A percentile compares a stretch with the other conserved stretches of the same genome.
Evolutionary conservation across 306 rosid species (phyloP).

Genomic region (Ochetophila trinervis): DNA sequence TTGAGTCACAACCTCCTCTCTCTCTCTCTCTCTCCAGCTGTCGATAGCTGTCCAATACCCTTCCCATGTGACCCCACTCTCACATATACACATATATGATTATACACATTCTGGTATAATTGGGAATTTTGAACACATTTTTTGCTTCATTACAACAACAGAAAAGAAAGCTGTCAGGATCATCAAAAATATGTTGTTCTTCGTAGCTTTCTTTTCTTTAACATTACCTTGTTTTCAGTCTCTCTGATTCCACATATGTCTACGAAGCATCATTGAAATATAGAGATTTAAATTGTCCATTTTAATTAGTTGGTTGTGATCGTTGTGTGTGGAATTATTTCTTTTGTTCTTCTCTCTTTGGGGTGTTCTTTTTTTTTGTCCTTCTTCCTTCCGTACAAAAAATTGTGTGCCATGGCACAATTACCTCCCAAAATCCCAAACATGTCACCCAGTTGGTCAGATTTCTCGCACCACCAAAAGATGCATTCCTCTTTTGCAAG

Average conservation of each 20-base stretch:
- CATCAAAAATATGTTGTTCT: constrained; percentile 7
- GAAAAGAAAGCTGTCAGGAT: constrained; percentile 7
- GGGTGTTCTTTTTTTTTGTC: too few relatives aligned
- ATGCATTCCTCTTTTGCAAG: constrained; percentile 36
- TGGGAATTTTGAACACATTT: not conserved
- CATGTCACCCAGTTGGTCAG: constrained; percentile 70
- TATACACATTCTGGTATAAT: not conserved
- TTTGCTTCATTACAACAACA: too few relatives aligned
- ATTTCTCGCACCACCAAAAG: constrained; percentile 34
- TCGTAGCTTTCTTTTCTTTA: not conserved
- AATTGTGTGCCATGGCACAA: constrained; percentile 58
- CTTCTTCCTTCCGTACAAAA: not conserved
- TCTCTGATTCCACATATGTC: not conserved
- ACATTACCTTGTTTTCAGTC: not conserved
- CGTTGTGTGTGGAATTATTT: not conserved
- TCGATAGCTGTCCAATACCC: constrained; percentile 68
- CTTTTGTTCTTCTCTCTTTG: not conserved
- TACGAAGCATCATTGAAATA: too few relatives aligned
- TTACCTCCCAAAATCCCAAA: constrained; percentile 92
- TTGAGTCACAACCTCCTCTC: constrained; percentile 58
- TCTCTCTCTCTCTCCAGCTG: constrained; percentile 52
- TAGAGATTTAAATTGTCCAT: too few relatives aligned
- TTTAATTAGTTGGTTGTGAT: too few relatives aligned
- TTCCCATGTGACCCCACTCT: constrained; percentile 30
- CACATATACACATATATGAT: not conserved